A percentile compares a stretch with the other conserved stretches of the same genome.
phyloP scores from a whole-genome alignment of 2,329 filamentous ascomycete genomes.

The Cercospora sesami region DNA sequence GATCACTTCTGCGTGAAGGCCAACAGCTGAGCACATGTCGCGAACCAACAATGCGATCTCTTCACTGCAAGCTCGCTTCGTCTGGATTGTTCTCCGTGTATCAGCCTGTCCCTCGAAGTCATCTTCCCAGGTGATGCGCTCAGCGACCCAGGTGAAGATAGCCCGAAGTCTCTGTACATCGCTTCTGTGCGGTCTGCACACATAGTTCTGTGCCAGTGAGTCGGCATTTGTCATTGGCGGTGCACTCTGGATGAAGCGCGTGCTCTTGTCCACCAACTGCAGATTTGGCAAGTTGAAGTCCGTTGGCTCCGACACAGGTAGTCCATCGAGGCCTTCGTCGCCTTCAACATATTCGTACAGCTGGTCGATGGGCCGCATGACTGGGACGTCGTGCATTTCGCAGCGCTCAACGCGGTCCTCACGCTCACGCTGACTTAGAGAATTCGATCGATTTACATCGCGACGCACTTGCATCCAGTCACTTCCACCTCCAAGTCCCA shows the following conservation, averaged over 20 bases:
- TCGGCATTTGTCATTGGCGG: slow-evolving; percentile 79
- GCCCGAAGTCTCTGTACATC: slow-evolving; percentile 90
- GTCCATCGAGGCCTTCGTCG: slow-evolving; percentile 82
- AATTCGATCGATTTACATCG: slow-evolving; percentile 94
- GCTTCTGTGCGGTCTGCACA: slow-evolving; percentile 90
- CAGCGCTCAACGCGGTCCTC: slow-evolving; percentile 83
- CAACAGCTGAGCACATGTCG: slow-evolving; percentile 91
- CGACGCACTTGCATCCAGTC: slow-evolving; percentile 98
- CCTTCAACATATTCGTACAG: slow-evolving; percentile 82
- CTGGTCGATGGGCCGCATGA: slow-evolving; percentile 85
- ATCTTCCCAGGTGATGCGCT: slow-evolving; percentile 93
- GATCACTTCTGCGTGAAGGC: slow-evolving; percentile 82
- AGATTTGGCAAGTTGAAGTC: slow-evolving; percentile 74
- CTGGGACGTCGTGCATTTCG: slow-evolving; percentile 89
- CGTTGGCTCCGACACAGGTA: slow-evolving; percentile 76
- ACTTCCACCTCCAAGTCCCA: slow-evolving; percentile 63
- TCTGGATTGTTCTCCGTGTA: slow-evolving; percentile 77
- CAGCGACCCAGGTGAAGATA: slow-evolving; percentile 97
- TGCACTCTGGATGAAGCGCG: slow-evolving; percentile 76
- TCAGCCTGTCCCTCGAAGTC: slow-evolving; percentile 86
- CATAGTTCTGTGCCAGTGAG: slow-evolving; percentile 82
- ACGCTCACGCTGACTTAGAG: slow-evolving; percentile 83
- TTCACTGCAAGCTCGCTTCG: slow-evolving; percentile 78
- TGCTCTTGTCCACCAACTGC: slow-evolving; percentile 89
- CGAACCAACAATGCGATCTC: slow-evolving; percentile 86